phyloP scores from a whole-genome alignment of 352 stramenopile genomes.

The Globisporangium radiosum region DNA sequence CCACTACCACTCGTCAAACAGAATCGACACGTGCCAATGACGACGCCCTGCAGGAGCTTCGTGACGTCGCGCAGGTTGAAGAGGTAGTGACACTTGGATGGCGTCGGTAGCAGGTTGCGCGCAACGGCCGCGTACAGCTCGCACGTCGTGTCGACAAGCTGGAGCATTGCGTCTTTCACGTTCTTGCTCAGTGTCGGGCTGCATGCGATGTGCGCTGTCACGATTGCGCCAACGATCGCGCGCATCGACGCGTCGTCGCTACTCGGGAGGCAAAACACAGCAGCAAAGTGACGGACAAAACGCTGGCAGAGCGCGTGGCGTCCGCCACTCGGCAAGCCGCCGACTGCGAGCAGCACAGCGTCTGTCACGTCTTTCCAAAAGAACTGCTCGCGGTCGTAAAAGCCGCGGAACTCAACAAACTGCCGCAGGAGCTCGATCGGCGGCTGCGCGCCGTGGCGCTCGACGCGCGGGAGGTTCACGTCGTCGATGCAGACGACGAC shows the following conservation, averaged over 20 bases:
- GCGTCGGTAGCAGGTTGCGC: slow-evolving; percentile 56
- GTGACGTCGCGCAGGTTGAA: slow-evolving; percentile 81
- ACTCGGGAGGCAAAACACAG: slow-evolving; percentile 62
- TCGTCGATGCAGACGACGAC: slow-evolving; percentile 89
- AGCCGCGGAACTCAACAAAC: slow-evolving; percentile 56
- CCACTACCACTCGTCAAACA: slow-evolving; percentile 3
- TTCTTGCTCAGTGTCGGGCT: slow-evolving; percentile 29
- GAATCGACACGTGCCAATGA: slow-evolving; percentile 30
- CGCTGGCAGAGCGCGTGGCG: slow-evolving; percentile 48
- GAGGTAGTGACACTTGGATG: slow-evolving; percentile 77
- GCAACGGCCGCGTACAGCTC: slow-evolving; percentile 53
- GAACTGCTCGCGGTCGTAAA: slow-evolving; percentile 81
- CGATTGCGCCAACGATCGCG: slow-evolving; percentile 86
- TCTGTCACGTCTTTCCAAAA: slow-evolving; percentile 79
- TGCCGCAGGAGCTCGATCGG: slow-evolving; percentile 74
- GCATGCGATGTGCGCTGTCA: slow-evolving; percentile 41
- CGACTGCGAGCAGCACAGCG: slow-evolving; percentile 57
- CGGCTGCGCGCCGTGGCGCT: slow-evolving; percentile 69
- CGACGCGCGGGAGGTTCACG: slow-evolving; percentile 85
- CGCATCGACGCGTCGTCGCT: slow-evolving; percentile 75
- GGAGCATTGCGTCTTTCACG: slow-evolving; percentile 42
- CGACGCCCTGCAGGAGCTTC: slow-evolving; percentile 82
- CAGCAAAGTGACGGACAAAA: slow-evolving; percentile 65
- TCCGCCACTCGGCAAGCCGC: slow-evolving; percentile 49
- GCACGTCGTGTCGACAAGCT: slow-evolving; percentile 57